Percentiles rank a stretch among this genome's conserved stretches.
These are phyloP conservation scores for Phlebopus sp. DNA, from an alignment of 1,284 basidiomycete genomes.

Conservation along the genomic window DNA sequence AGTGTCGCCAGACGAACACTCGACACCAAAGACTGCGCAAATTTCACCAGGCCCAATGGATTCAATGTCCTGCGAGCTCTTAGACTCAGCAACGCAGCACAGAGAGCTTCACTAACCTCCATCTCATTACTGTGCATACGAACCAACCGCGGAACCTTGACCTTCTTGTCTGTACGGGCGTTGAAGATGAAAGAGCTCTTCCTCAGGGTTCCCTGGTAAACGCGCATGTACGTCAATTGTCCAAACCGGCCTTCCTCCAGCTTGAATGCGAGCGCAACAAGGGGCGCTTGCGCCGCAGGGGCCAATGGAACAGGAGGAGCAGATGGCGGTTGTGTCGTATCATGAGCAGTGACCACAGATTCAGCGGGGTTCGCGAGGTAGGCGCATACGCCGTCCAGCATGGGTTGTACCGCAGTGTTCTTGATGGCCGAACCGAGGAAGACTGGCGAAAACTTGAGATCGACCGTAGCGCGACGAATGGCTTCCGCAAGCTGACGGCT, in stretches of 20 bases:
- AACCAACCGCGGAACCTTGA: conserved; percentile 97
- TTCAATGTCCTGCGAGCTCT: conserved; percentile 72
- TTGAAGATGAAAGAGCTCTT: conserved; percentile 89
- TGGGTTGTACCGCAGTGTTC: conserved; percentile 93
- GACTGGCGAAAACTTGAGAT: conserved; percentile 92
- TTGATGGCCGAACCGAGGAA: conserved; percentile 98
- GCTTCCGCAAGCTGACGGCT: conserved; percentile 77
- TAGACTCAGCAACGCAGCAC: not conserved
- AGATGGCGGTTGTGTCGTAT: conserved; percentile 66
- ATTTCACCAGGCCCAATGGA: conserved; percentile 98
- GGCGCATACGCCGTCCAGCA: conserved; percentile 94
- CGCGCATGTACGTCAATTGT: conserved; percentile 98
- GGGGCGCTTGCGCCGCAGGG: conserved; percentile 81
- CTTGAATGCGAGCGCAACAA: conserved; percentile 98
- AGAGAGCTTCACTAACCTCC: conserved; percentile 59
- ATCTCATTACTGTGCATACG: conserved; percentile 99
- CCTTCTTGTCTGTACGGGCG: conserved; percentile 93
- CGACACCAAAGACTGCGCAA: conserved; percentile 99
- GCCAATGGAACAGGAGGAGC: conserved; percentile 73
- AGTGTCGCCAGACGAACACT: conserved; percentile 97
- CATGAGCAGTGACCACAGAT: conserved; percentile 78
- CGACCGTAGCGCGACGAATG: conserved; percentile 86
- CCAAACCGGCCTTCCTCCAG: conserved; percentile 97
- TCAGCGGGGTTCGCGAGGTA: conserved; percentile 94
- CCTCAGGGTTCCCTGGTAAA: conserved; percentile 93